Percentiles rank a stretch among this genome's conserved stretches.
Conservation (phyloP, 371 early-diverging fungal genomes). For the Blastocladiella emersonii region DNA sequence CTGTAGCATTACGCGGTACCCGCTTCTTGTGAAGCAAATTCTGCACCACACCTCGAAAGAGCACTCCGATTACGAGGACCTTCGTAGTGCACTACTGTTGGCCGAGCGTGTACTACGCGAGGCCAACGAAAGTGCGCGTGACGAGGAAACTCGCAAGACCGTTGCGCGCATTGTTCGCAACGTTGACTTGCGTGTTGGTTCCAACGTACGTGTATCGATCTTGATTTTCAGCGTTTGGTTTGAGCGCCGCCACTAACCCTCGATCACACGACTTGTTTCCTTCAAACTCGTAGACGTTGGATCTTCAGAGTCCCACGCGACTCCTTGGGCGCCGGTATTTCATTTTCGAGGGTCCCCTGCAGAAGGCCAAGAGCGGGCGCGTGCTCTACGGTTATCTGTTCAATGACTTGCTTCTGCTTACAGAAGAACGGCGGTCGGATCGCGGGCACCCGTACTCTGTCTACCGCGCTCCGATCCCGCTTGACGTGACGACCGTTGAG, state of each 20-base stretch:
- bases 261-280: not conserved
- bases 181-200: slow-evolving; percentile 45
- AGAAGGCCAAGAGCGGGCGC: slow-evolving; percentile 68
- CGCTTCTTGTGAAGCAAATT: slow-evolving; percentile 73
- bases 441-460: not conserved
- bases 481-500: not conserved
- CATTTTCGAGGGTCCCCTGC: slow-evolving; percentile 63
- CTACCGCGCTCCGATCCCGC: not conserved
- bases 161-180: slow-evolving; percentile 50
- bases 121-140: slow-evolving; percentile 64
- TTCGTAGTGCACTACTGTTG: slow-evolving; percentile 50
- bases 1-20: slow-evolving; percentile 62
- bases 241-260: no score
- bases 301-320: slow-evolving; percentile 43
- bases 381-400: slow-evolving; percentile 72
- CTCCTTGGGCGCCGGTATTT: slow-evolving; percentile 50
- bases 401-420: slow-evolving; percentile 68
- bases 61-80: slow-evolving; percentile 59
- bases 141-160: slow-evolving; percentile 54
- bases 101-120: slow-evolving; percentile 52
- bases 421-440: not conserved
- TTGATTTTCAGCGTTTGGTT: not conserved
- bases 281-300: slow-evolving; percentile 23
- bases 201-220: slow-evolving; percentile 21
- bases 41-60: slow-evolving; percentile 65